Evolutionary conservation across 768 basidiomycete genomes (phyloP).

Genomic region (Melanogaster broomeanus): DNA sequence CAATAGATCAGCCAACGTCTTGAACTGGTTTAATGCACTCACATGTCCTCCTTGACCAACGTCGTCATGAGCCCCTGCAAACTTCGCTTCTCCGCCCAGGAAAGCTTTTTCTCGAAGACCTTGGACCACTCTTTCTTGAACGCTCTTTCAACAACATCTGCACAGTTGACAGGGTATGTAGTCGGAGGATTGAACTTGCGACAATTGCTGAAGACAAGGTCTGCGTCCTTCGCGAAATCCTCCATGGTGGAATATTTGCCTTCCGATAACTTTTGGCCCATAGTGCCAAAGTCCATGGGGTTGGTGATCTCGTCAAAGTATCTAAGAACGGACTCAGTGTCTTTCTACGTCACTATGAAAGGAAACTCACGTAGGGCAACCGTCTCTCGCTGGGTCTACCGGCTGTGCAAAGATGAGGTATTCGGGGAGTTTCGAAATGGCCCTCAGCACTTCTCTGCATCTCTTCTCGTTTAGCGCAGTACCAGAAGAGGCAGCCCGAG

Average conservation of each 20-base stretch:
- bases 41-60: conserved; percentile 70
- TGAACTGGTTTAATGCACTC: conserved; percentile 25
- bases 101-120: conserved; percentile 68
- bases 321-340: conserved; percentile 40
- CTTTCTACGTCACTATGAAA: neutral
- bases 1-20: neutral
- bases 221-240: conserved; percentile 75
- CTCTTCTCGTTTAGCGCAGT: conserved; percentile 81
- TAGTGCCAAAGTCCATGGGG: conserved; percentile 94
- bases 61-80: conserved; percentile 69
- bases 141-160: conserved; percentile 68
- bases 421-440: conserved; percentile 62
- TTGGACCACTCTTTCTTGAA: conserved; percentile 91
- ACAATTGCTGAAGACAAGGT: conserved; percentile 87
- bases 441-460: conserved; percentile 70
- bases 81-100: conserved; percentile 77
- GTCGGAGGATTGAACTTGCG: conserved; percentile 87
- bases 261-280: conserved; percentile 63
- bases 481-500: conserved; percentile 37
- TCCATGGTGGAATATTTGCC: conserved; percentile 80
- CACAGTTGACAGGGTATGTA: conserved; percentile 72
- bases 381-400: conserved; percentile 81
- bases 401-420: conserved; percentile 74
- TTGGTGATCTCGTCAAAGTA: conserved; percentile 89
- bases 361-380: conserved; percentile 82